phyloP scores from a whole-genome alignment of 2,329 filamentous ascomycete species.

The Onygenales sp. region DNA sequence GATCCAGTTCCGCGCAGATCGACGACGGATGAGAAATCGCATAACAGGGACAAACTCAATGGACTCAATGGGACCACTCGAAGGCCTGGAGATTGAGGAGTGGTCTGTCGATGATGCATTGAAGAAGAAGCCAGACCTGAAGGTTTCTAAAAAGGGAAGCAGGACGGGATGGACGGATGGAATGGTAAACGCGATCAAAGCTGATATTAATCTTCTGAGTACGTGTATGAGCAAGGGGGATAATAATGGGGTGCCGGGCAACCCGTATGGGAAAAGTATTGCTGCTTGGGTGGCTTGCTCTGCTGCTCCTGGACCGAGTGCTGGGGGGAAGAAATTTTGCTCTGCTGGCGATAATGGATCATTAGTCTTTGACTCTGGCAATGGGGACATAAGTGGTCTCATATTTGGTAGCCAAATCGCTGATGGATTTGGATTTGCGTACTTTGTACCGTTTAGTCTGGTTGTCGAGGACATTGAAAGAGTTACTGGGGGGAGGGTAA shows the following conservation, averaged over 20 bases:
- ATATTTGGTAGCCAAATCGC: not conserved
- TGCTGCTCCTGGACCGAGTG: not conserved
- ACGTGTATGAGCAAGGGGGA: too few species aligned
- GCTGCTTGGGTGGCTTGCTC: not conserved
- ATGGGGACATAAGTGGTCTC: not conserved
- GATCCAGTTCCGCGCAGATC: not conserved
- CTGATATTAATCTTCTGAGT: not conserved
- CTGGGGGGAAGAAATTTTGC: not conserved
- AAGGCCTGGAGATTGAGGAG: not conserved
- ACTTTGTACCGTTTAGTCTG: not conserved
- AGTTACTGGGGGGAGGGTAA: constrained; percentile 1
- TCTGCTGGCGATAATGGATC: not conserved
- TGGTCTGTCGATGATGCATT: not conserved
- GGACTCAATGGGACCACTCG: not conserved
- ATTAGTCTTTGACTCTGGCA: not conserved
- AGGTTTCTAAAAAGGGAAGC: not conserved
- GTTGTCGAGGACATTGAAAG: constrained; percentile 2
- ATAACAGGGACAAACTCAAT: not conserved
- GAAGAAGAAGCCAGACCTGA: not conserved
- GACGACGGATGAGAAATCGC: not conserved
- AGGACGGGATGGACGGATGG: constrained; percentile 1
- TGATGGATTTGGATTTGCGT: not conserved
- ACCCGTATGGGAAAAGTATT: not conserved
- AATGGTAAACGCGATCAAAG: not conserved
- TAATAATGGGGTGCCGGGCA: not conserved